Evolutionary conservation across 192 early-diverging fungal species (phyloP).

Genomic region (Radiomyces spectabilis): DNA sequence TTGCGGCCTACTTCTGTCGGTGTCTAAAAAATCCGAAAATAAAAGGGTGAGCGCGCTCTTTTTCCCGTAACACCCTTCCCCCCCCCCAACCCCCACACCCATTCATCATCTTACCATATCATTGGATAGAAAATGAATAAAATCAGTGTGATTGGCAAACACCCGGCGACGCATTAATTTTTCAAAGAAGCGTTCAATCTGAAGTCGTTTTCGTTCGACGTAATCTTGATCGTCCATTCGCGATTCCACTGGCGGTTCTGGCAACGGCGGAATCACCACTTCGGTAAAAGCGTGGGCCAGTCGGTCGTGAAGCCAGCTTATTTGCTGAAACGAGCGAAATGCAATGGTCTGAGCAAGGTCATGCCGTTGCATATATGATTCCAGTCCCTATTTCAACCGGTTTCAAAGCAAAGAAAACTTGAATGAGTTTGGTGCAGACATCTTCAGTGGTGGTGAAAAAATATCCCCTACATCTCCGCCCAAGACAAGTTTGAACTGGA

Average conservation of each 20-base stretch:
- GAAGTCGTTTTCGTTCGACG: constrained; percentile 43
- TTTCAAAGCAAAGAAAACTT: background rate
- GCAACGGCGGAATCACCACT: constrained; percentile 36
- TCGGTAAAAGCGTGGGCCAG: constrained; percentile 21
- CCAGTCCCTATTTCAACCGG: background rate
- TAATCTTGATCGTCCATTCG: constrained; percentile 46
- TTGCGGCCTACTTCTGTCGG: constrained; percentile 35
- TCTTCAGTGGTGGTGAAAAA: no score
- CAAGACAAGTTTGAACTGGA: constrained; percentile 45
- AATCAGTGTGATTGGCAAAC: constrained; percentile 25
- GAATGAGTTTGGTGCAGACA: background rate
- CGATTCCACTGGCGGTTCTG: constrained; percentile 30
- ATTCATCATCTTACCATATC: constrained; percentile 43
- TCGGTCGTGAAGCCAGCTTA: constrained; percentile 40
- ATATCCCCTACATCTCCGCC: constrained; percentile 16
- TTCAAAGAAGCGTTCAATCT: constrained; percentile 35
- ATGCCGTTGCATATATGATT: background rate
- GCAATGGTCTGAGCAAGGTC: background rate
- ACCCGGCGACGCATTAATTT: constrained; percentile 30
- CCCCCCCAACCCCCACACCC: no score
- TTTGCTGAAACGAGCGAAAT: constrained; percentile 45
- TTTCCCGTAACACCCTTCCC: background rate
- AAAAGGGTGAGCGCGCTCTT: background rate
- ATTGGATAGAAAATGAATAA: constrained; percentile 43
- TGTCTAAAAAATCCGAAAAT: constrained; percentile 15